A percentile compares a stretch with the other conserved stretches of the same genome.
Evolutionary conservation across 2,329 filamentous ascomycete genomes (phyloP).

Genomic region (Hawksworthiomyces lignivorus): DNA sequence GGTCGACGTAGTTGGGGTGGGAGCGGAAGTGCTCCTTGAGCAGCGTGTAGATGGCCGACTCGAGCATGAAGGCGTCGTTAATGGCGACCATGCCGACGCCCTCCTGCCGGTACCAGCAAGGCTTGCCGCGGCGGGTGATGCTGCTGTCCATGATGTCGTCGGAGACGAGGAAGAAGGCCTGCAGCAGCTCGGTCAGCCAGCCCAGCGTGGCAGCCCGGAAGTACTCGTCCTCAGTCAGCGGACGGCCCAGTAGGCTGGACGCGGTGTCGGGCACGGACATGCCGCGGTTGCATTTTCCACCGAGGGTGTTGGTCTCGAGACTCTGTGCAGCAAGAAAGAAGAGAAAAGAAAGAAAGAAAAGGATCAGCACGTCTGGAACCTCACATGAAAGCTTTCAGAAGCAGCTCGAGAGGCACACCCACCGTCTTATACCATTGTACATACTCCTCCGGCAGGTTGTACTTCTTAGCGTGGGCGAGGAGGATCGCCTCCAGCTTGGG

Average conservation of each 20-base stretch:
- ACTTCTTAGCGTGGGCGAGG: slow-evolving; percentile 67
- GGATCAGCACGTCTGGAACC: too few relatives aligned
- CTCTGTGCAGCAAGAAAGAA: slow-evolving; percentile 42
- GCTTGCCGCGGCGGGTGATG: slow-evolving; percentile 87
- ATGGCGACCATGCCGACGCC: slow-evolving; percentile 93
- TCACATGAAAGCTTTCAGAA: too few relatives aligned
- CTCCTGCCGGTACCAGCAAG: slow-evolving; percentile 92
- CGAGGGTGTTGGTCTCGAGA: slow-evolving; percentile 77
- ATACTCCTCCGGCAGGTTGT: slow-evolving; percentile 75
- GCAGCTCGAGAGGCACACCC: slow-evolving; percentile 21
- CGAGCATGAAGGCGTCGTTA: slow-evolving; percentile 97
- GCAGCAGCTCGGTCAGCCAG: slow-evolving; percentile 96
- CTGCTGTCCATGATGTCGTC: slow-evolving; percentile 98
- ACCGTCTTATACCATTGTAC: slow-evolving; percentile 84
- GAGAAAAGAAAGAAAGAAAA: slow-evolving; percentile 9
- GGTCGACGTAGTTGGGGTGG: slow-evolving; percentile 81
- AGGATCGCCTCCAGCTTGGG: slow-evolving; percentile 78
- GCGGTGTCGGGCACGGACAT: slow-evolving; percentile 94
- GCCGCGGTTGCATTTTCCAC: slow-evolving; percentile 97
- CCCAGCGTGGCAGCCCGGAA: slow-evolving; percentile 82
- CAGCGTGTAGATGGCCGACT: slow-evolving; percentile 80
- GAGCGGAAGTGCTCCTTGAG: slow-evolving; percentile 89
- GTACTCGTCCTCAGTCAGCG: slow-evolving; percentile 75
- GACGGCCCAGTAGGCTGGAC: slow-evolving; percentile 63
- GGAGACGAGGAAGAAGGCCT: slow-evolving; percentile 97